These are phyloP conservation scores for Mortierella alpina DNA, from an alignment of 192 early-diverging fungal species.

Conservation along the genomic window DNA sequence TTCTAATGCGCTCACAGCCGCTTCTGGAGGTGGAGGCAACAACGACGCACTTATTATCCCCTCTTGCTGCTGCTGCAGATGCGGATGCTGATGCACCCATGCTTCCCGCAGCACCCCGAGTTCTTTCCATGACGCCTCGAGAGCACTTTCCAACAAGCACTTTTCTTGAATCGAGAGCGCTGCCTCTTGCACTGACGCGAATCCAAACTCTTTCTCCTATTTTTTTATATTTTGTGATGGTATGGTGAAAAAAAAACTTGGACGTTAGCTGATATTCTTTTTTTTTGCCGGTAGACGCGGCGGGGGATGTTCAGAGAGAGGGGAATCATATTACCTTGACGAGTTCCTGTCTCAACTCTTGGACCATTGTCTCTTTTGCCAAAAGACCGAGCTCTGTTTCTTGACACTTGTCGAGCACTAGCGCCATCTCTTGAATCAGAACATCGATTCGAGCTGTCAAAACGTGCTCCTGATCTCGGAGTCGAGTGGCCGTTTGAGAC, in stretches of 20 bases:
- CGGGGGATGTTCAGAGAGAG: neutral
- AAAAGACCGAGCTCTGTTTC: conserved; percentile 2
- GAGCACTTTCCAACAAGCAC: conserved; percentile 1
- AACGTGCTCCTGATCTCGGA: conserved; percentile 11
- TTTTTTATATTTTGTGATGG: neutral
- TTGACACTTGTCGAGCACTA: conserved; percentile 12
- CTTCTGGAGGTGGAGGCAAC: neutral
- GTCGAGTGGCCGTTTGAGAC: conserved; percentile 8
- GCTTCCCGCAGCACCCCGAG: neutral
- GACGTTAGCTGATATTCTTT: neutral
- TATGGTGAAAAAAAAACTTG: neutral
- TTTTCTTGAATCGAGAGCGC: conserved; percentile 30
- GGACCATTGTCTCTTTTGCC: neutral
- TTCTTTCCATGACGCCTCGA: conserved; percentile 10
- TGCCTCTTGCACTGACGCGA: conserved; percentile 25
- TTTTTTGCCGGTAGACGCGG: neutral
- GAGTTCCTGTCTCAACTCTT: conserved; percentile 7
- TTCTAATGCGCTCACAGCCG: neutral
- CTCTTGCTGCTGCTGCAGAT: neutral
- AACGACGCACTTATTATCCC: neutral
- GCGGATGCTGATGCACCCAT: neutral
- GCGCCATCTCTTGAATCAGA: conserved; percentile 17
- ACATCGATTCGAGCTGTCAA: conserved; percentile 10
- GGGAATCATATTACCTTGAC: no score
- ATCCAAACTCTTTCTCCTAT: conserved; percentile 24